Base-by-base conservation (phyloP, 2,329 filamentous ascomycete species). In the Colletotrichum sp. region DNA sequence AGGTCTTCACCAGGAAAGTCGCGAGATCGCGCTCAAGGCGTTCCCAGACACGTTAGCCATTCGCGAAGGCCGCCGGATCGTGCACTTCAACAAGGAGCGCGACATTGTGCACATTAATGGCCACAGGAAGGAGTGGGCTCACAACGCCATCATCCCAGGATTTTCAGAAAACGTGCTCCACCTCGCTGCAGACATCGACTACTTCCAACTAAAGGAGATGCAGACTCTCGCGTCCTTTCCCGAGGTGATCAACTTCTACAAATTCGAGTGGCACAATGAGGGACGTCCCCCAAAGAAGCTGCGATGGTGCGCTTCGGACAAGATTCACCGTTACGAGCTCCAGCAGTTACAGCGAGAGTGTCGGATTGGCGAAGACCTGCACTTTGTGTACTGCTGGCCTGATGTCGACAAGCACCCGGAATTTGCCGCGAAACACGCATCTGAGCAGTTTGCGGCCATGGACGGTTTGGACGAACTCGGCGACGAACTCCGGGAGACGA, bases 1-100 rank as follows among this genome's bases (percentile, higher is more conserved):
- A 36, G 81, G 84, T 3, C 80, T 84, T 10, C 80, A 85, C 49
- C 78, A 80, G 9, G 85, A 86, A 76, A 84, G 84, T n/a, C 85
- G 86, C 30, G 78, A 72, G 16, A 71, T 85, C 5, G 85, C 80
- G 6, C 74, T 81, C 52, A 79, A 78, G 9, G 77, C 72, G 4
- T 83, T 82, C 12, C 86, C 86, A 0, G 78, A 87, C 28, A 76
- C 80, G 15, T 76, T 87, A 26, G 65, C 39, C 32, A 79, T 87
- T 2, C 79, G 82, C 5, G 66, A 78, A 6, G 79, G 79, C 8
- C 78, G 82, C 6, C 80, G 80, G 4, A 70, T 79, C 2, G 75
- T 86, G 8, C 76, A 76, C 9, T 86, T 83, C 69, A 83, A 84
- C 65, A 77, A 79, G 6, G 71, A 82, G 1, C 78, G 78, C 0